A percentile compares a stretch with the other conserved stretches of the same genome.
Conservation (phyloP, 2,329 filamentous ascomycete genomes). For the Pseudogymnoascus sp. region DNA sequence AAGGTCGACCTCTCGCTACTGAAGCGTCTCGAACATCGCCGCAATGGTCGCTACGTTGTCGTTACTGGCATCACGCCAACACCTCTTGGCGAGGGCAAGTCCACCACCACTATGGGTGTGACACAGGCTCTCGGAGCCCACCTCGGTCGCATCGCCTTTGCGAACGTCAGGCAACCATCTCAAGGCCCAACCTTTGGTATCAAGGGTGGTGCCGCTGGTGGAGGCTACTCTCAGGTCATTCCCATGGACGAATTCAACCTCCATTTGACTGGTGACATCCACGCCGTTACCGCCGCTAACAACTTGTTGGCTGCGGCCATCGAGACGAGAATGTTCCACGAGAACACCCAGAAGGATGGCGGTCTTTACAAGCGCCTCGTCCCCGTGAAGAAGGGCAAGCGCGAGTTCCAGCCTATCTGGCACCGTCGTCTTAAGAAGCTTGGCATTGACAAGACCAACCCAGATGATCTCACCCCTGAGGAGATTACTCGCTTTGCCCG, state of each 20-base stretch:
- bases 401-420: conserved; percentile 83
- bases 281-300: conserved; percentile 94
- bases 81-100: conserved; percentile 94
- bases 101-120: conserved; percentile 92
- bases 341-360: conserved; percentile 87
- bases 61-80: conserved; percentile 96
- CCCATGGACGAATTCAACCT: conserved; percentile 99
- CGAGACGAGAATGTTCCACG: conserved; percentile 97
- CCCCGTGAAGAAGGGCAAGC: conserved; percentile 81
- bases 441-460: conserved; percentile 90
- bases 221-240: conserved; percentile 97
- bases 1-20: conserved; percentile 83
- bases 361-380: conserved; percentile 82
- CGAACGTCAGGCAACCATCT: conserved; percentile 93
- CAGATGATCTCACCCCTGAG: conserved; percentile 80
- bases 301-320: conserved; percentile 94
- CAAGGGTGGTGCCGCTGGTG: conserved; percentile 94
- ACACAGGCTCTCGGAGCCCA: conserved; percentile 89
- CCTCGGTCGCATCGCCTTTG: conserved; percentile 79
- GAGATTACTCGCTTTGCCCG: conserved; percentile 85
- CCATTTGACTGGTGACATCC: conserved; percentile 94
- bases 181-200: conserved; percentile 98
- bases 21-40: conserved; percentile 76
- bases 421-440: conserved; percentile 90
- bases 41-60: conserved; percentile 83